Base-by-base conservation (phyloP, 768 basidiomycete genomes). In the button mushroom (Agaricus bisporus) region DNA sequence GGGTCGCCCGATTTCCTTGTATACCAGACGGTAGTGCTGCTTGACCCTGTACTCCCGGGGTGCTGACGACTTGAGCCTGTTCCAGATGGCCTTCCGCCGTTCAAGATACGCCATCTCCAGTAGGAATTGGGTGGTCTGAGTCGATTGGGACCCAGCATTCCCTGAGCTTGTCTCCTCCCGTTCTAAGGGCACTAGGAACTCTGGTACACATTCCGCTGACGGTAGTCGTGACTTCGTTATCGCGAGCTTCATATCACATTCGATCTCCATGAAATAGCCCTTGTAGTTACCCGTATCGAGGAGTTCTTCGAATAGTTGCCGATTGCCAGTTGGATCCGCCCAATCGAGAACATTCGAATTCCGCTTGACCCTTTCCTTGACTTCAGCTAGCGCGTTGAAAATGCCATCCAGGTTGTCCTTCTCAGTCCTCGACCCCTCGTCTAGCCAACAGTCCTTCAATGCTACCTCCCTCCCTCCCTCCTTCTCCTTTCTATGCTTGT, bases 361-460 rank as follows among this genome's bases (percentile, higher is more conserved):
- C 8, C 11, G 32, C 32, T 32, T 32, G 32, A 32, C 32, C 22
- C 59, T 51, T 57, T 11, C 59, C 48, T 6, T 58, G 56, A 36
- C 29, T 22, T 45, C 17, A 6, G 55, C 38, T 6, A 58, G 39
- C 17, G 47, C 42, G 12, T 49, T 7, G 38, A 56, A 56, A 37
- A 63, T 54, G 28, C 17, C 39, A 1, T 45, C 11, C 41, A 60
- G 58, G 17, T 59, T 58, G 20, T 59, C 28, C 9, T 22, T 20
- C 28, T 61, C 59, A 2, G 57, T 59, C 5, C n/a, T 12, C 10
- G 60, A 49, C 3, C n/a, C 18, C 2, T 17, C 41, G 22, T 60
- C 55, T 3, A 61, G 48, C 60, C 60, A 63, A 10, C 59, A 57
- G 36, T 63, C 59, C 47, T 61, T 60, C 20, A 63, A 15, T 10